Conservation (phyloP, 2,329 filamentous ascomycete genomes). For the Hypoxylon sp. region DNA sequence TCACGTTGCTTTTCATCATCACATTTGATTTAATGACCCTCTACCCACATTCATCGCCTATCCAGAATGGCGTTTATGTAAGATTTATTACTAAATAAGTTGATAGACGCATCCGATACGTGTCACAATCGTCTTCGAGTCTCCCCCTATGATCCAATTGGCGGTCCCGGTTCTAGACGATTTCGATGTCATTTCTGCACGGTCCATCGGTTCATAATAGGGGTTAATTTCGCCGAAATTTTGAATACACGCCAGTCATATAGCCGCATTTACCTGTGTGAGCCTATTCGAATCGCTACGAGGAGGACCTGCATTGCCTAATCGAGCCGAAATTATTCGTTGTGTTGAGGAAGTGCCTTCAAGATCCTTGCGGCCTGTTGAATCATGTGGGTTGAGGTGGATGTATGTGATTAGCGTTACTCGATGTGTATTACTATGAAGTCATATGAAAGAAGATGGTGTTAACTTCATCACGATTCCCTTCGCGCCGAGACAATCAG, state of each 20-base stretch:
- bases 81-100: constrained; percentile 49
- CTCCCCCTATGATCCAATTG: constrained; percentile 44
- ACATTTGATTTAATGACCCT: no score
- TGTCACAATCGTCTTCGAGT: constrained; percentile 33
- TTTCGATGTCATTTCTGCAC: constrained; percentile 4
- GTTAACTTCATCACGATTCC: no score
- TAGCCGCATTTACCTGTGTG: constrained; percentile 30
- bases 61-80: constrained; percentile 53
- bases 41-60: constrained; percentile 16
- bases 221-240: background rate
- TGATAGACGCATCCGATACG: constrained; percentile 1
- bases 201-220: constrained; percentile 36
- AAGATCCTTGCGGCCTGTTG: constrained; percentile 24
- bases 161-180: background rate
- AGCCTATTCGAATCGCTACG: constrained; percentile 35
- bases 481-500: constrained; percentile 14
- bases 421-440: constrained; percentile 9
- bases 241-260: background rate
- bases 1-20: no score
- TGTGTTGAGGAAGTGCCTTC: background rate
- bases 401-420: background rate
- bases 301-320: constrained; percentile 37
- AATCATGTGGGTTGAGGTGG: background rate
- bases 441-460: constrained; percentile 11
- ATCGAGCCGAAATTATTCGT: background rate